Percentiles rank a stretch among this genome's conserved stretches.
Conservation (phyloP, 768 basidiomycete species). For the Naematelia aurantialba region DNA sequence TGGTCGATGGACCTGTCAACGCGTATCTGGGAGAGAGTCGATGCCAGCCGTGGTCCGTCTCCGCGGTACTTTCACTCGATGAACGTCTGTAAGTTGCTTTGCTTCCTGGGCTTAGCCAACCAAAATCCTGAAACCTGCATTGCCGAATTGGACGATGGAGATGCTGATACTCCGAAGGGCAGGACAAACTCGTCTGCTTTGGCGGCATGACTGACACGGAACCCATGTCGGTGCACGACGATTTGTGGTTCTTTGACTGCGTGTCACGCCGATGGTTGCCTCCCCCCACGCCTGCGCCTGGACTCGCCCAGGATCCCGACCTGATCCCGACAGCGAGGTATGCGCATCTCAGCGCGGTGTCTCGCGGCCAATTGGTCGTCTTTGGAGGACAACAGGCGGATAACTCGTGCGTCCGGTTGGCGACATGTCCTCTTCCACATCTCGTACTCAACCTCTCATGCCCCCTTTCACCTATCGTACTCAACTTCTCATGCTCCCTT, state of each 20-base stretch:
- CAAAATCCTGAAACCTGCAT: too few species aligned
- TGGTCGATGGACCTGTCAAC: constrained; percentile 82
- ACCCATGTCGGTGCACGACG: constrained; percentile 78
- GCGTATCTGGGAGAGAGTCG: constrained; percentile 72
- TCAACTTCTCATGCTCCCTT: constrained; percentile 2
- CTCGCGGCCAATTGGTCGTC: constrained; percentile 76
- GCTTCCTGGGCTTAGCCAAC: too few species aligned
- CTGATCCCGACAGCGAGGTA: constrained; percentile 80
- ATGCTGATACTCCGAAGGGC: too few species aligned
- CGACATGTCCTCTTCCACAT: neutral
- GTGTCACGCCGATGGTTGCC: constrained; percentile 68
- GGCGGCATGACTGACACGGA: constrained; percentile 85
- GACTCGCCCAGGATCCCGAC: constrained; percentile 52
- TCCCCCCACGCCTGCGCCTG: constrained; percentile 46
- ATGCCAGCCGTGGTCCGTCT: constrained; percentile 58
- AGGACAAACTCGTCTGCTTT: constrained; percentile 83
- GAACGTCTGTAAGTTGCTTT: constrained; percentile 60
- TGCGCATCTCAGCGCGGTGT: constrained; percentile 86
- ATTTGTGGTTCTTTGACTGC: constrained; percentile 85
- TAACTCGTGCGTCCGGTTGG: constrained; percentile 55
- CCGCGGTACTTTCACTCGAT: constrained; percentile 94
- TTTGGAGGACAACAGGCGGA: constrained; percentile 93
- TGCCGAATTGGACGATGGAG: too few species aligned
- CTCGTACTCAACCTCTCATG: neutral
- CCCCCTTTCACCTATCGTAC: neutral